Evolutionary conservation across 169 alveolate species (phyloP).

Genomic region (Cryptosporidium ubiquitum): DNA sequence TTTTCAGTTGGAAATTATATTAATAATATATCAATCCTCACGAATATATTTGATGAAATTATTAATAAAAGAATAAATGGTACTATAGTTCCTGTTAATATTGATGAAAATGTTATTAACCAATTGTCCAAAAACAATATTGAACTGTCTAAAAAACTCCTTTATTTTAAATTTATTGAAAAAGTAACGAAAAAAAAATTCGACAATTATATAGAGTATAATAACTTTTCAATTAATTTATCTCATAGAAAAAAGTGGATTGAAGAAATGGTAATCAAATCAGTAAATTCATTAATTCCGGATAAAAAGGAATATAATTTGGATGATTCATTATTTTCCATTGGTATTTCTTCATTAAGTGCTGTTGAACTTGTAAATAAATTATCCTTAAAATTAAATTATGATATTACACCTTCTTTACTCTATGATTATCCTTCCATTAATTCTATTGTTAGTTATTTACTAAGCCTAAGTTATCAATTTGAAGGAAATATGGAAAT

Average conservation of each 20-base stretch:
- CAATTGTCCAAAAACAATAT: not conserved
- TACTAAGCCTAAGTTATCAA: conserved; percentile 14
- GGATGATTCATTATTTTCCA: conserved; percentile 62
- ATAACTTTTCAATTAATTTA: conserved; percentile 59
- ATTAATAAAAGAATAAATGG: conserved; percentile 2
- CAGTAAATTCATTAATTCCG: conserved; percentile 49
- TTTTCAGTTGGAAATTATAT: not conserved
- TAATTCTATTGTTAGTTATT: conserved; percentile 75
- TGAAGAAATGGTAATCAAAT: not conserved
- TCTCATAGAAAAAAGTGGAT: conserved; percentile 49
- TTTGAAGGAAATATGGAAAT: not conserved
- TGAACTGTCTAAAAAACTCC: not conserved
- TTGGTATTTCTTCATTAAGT: conserved; percentile 84
- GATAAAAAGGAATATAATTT: conserved; percentile 3
- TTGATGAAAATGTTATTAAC: not conserved
- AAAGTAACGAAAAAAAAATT: not conserved
- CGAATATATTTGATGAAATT: not conserved
- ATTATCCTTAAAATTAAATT: conserved; percentile 75
- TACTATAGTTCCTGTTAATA: not conserved
- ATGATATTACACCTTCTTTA: conserved; percentile 69
- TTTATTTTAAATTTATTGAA: not conserved
- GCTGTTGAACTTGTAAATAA: conserved; percentile 84
- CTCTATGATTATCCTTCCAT: conserved; percentile 77
- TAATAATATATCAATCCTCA: not conserved
- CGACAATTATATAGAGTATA: not conserved